These are phyloP conservation scores for Hypoxylon sp. DNA, from an alignment of 2,329 filamentous ascomycete species.

Conservation along the genomic window DNA sequence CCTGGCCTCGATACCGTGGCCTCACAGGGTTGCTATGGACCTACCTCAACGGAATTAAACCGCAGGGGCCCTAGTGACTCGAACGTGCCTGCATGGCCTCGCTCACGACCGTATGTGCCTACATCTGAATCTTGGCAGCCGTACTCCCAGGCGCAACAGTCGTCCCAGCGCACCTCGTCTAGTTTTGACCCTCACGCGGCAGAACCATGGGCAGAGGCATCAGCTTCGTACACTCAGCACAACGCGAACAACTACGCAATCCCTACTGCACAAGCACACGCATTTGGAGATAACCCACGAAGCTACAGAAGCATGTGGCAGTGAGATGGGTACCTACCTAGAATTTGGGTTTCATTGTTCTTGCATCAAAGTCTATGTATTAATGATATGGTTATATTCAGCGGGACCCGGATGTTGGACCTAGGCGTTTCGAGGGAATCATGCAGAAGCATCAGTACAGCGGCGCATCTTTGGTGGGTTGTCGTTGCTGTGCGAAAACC, in stretches of 20 bases:
- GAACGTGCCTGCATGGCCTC: slow-evolving; percentile 39
- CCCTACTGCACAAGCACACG: slow-evolving; percentile 37
- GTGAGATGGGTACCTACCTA: slow-evolving; percentile 9
- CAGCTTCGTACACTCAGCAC: slow-evolving; percentile 34
- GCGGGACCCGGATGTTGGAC: slow-evolving; percentile 14
- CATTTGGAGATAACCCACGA: slow-evolving; percentile 22
- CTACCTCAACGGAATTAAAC: slow-evolving; percentile 31
- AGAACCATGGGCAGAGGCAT: slow-evolving; percentile 43
- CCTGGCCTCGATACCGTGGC: slow-evolving; percentile 34
- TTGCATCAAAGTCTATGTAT: slow-evolving; percentile 28
- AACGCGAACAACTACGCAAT: slow-evolving; percentile 38
- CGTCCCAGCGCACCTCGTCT: slow-evolving; percentile 34
- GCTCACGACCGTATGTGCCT: slow-evolving; percentile 24
- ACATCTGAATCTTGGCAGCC: slow-evolving; percentile 35
- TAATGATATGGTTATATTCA: slow-evolving; percentile 30
- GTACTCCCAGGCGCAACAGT: slow-evolving; percentile 36
- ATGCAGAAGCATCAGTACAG: slow-evolving; percentile 35
- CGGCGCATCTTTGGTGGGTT: slow-evolving; percentile 34
- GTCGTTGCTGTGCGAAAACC: slow-evolving; percentile 12
- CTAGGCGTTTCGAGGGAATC: slow-evolving; percentile 37
- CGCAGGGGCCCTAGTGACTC: slow-evolving; percentile 35
- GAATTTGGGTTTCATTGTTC: slow-evolving; percentile 14
- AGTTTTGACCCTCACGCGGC: slow-evolving; percentile 22
- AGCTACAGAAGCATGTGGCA: slow-evolving; percentile 41
- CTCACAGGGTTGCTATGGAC: slow-evolving; percentile 38